Base-by-base conservation (phyloP, 1,284 basidiomycete species). In the Sporisorium iseilematis-ciliati region DNA sequence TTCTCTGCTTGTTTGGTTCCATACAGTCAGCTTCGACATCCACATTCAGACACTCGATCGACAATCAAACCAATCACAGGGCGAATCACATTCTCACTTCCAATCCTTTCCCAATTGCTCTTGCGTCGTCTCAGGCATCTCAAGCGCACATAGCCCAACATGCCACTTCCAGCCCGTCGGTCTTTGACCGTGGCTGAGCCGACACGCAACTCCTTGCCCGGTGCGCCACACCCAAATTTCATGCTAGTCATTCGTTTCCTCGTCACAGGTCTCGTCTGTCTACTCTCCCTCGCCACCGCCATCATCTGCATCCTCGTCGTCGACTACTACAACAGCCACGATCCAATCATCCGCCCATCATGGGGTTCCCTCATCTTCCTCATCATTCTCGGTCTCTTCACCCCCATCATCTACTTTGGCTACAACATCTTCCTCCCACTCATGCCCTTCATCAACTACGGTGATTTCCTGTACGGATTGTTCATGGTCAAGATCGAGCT, bases 321-420 rank as follows among this genome's bases (percentile, higher is more conserved):
- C 26, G 54, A 82, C 68, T 86, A 84, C 79, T 86, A 85, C 82
- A 83, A 85, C 72, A 63, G 59, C 1, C 79, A 85, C 62, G 74
- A 81, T 21, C 85, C 85, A 8, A 84, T 85, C 71, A 81, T 86
- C 61, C 72, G 77, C 26, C 85, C 85, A 1, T 82, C 85, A 1
- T 85, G 85, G 84, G 84, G 85, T 1, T 85, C 83, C 2, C 71
- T 86, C 59, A 86, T 86, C 78, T 86, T 83, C 77, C 62, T 82
- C 41, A 82, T 86, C 68, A 65, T 86, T 58, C 81, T 86, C 58
- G 85, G 85, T 46, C 75, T 86, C 48, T 67, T 83, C 21, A 85
- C 83, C 2, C 76, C 71, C 61, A 82, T 84, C 61, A 78, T 85
- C 63, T 83, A 83, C 70, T 82, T 86, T 76, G 81, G 83, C 41